phyloP scores from a whole-genome alignment of 495 filamentous ascomycete species.

The Penicillium antarcticum region DNA sequence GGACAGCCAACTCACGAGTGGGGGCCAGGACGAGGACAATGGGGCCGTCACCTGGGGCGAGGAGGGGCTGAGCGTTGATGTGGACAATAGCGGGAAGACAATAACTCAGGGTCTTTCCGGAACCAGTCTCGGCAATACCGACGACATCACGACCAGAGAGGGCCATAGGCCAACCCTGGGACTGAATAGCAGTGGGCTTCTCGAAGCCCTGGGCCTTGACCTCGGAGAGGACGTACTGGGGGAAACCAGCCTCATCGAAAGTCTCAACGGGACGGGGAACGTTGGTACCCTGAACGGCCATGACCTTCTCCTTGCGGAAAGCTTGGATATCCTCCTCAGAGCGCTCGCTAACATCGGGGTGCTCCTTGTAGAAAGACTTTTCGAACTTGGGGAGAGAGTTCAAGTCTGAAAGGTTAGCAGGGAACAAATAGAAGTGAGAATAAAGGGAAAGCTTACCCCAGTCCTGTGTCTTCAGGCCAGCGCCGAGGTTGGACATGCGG shows the following conservation, averaged over 20 bases:
- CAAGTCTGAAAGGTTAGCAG: slow-evolving; percentile 58
- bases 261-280: slow-evolving; percentile 91
- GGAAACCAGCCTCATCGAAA: slow-evolving; percentile 97
- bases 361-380: slow-evolving; percentile 98
- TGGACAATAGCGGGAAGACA: slow-evolving; percentile 98
- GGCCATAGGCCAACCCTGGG: slow-evolving; percentile 99
- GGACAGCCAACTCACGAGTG: slow-evolving; percentile 94
- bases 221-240: slow-evolving; percentile 93
- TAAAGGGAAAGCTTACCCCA: slow-evolving; percentile 63
- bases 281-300: slow-evolving; percentile 70
- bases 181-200: slow-evolving; percentile 91
- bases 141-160: slow-evolving; percentile 97
- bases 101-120: slow-evolving; percentile 98
- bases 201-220: slow-evolving; percentile 96
- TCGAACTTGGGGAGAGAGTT: slow-evolving; percentile 88
- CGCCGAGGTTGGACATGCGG: slow-evolving; percentile 88
- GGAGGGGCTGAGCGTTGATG: slow-evolving; percentile 97
- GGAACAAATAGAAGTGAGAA: neutral
- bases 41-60: slow-evolving; percentile 94
- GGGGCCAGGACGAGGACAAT: slow-evolving; percentile 95
- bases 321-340: slow-evolving; percentile 76
- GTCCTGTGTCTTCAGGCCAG: slow-evolving; percentile 75
- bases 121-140: slow-evolving; percentile 98
- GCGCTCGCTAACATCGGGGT: slow-evolving; percentile 70
- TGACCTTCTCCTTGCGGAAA: slow-evolving; percentile 78